Conservation (phyloP, 139 green algal species). For the Parachlorella kessleri region DNA sequence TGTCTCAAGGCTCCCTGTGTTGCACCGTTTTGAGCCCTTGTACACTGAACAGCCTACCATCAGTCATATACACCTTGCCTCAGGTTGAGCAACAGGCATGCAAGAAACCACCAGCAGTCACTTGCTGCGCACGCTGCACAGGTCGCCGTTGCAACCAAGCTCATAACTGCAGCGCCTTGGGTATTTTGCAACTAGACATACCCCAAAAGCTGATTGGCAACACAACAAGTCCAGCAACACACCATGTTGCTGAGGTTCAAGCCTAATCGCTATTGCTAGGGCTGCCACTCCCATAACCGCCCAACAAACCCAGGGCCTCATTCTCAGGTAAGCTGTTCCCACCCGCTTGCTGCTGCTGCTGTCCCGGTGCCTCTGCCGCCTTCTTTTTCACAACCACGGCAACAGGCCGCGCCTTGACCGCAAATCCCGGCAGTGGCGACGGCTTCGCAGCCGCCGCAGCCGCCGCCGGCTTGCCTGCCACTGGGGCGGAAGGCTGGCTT, state of each 20-base stretch:
- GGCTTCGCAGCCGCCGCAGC: background rate
- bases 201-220: background rate
- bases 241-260: too few relatives aligned
- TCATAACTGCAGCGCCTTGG: too few relatives aligned
- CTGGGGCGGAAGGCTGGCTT: too few relatives aligned
- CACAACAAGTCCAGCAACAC: background rate
- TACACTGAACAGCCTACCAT: too few relatives aligned
- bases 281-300: background rate
- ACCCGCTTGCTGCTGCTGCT: background rate
- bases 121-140: too few relatives aligned
- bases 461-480: background rate
- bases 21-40: too few relatives aligned
- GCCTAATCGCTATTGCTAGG: background rate
- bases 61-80: too few relatives aligned
- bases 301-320: background rate
- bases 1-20: too few relatives aligned
- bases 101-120: too few relatives aligned
- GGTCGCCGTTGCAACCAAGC: too few relatives aligned
- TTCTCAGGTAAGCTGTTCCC: background rate
- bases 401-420: slow-evolving; percentile 8
- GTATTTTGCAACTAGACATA: too few relatives aligned
- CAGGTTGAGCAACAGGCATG: too few relatives aligned
- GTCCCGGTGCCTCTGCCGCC: background rate
- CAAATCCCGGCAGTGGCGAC: slow-evolving; percentile 29
- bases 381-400: slow-evolving; percentile 37